phyloP scores from a whole-genome alignment of 106 monocot genomes.

The Iris macrosiphon region DNA sequence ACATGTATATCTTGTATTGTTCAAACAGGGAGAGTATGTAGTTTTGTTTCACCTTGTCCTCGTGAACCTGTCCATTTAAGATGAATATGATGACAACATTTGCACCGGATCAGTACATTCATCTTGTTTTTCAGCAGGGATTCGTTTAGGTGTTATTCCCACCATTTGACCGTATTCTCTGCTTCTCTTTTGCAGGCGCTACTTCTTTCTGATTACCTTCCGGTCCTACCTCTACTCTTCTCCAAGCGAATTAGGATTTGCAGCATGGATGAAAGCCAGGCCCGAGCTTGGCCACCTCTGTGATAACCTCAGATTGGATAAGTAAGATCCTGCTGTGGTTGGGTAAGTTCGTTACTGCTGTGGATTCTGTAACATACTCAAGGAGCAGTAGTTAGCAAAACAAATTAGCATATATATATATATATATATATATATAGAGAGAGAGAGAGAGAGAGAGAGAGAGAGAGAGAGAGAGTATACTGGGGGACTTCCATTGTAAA shows the following conservation, averaged over 20 bases:
- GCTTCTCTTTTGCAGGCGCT: slow-evolving; percentile 55
- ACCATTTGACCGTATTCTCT: neutral
- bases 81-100: no score
- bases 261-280: slow-evolving; percentile 67
- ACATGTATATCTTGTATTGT: no score
- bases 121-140: no score
- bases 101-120: no score
- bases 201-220: slow-evolving; percentile 85
- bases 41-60: no score
- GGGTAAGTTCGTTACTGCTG: no score
- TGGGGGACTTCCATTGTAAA: neutral
- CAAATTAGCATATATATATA: no score
- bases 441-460: neutral
- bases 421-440: no score
- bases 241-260: slow-evolving; percentile 55
- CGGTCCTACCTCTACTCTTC: slow-evolving; percentile 73
- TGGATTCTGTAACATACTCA: neutral
- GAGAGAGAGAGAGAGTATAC: neutral
- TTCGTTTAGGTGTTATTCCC: no score
- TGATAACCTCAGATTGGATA: slow-evolving; percentile 58
- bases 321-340: slow-evolving; percentile 5
- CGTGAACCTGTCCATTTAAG: no score
- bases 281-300: slow-evolving; percentile 84
- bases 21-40: no score
- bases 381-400: neutral